Evolutionary conservation across 495 filamentous ascomycete genomes (phyloP).

Genomic region (Penicillium malachiteum): DNA sequence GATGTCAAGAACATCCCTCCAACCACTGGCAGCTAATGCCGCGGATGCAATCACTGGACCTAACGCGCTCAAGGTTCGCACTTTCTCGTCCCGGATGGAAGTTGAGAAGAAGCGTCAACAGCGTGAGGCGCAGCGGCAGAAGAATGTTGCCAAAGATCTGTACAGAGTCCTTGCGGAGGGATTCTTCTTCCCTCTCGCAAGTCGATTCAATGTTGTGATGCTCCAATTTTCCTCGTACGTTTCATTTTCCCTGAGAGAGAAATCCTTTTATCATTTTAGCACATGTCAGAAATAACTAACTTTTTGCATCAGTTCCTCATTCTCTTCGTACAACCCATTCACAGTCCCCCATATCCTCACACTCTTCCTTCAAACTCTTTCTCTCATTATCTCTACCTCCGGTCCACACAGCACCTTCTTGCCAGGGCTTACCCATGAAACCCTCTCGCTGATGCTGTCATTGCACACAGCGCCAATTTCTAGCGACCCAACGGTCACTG

Average conservation of each 20-base stretch:
- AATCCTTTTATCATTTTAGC: neutral
- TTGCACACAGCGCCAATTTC: constrained; percentile 43
- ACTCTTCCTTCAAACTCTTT: constrained; percentile 52
- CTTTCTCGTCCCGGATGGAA: constrained; percentile 70
- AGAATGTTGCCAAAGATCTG: constrained; percentile 68
- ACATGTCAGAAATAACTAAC: neutral
- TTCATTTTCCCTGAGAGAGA: neutral
- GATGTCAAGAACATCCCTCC: constrained; percentile 68
- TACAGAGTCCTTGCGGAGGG: constrained; percentile 70
- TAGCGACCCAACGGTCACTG: constrained; percentile 61
- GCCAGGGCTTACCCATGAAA: constrained; percentile 44
- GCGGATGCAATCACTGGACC: constrained; percentile 73
- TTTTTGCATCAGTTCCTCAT: constrained; percentile 25
- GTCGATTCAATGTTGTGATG: constrained; percentile 47
- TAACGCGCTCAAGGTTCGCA: constrained; percentile 78
- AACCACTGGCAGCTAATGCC: constrained; percentile 69
- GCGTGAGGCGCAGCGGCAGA: constrained; percentile 39
- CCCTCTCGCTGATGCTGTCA: constrained; percentile 44
- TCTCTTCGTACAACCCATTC: constrained; percentile 40
- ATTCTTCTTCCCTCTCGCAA: constrained; percentile 78
- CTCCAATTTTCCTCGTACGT: constrained; percentile 41
- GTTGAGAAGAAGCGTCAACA: constrained; percentile 62
- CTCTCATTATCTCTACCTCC: constrained; percentile 49
- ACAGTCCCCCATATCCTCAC: constrained; percentile 46
- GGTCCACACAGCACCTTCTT: constrained; percentile 48